Conservation (phyloP, 495 filamentous ascomycete genomes). For the Copromyces sp. region DNA sequence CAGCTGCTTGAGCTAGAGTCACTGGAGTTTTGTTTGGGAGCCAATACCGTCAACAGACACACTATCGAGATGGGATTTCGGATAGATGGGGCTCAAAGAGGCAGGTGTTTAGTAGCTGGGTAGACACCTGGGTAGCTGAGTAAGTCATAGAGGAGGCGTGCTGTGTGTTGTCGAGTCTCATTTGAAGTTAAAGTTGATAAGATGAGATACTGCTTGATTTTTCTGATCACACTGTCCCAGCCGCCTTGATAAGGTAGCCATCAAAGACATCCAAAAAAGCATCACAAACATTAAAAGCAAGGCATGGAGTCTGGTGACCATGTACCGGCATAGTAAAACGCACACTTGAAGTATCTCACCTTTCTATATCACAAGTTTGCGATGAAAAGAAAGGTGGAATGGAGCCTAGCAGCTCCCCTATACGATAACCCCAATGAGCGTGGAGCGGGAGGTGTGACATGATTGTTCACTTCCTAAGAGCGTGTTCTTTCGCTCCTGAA, state of each 20-base stretch:
- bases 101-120: neutral
- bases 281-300: neutral
- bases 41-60: neutral
- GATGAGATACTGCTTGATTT: neutral
- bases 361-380: neutral
- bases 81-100: neutral
- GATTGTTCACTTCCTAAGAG: too few relatives aligned
- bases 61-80: neutral
- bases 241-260: neutral
- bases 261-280: neutral
- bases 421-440: neutral
- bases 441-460: neutral
- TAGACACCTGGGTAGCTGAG: too few relatives aligned
- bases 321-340: neutral
- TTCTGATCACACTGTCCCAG: neutral
- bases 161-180: neutral
- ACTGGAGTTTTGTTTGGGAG: neutral
- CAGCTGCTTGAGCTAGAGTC: neutral
- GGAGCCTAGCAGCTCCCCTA: neutral
- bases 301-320: neutral
- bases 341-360: neutral
- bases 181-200: neutral
- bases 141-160: neutral
- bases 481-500: too few relatives aligned
- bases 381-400: neutral